A percentile compares a stretch with the other conserved stretches of the same genome.
These are phyloP conservation scores for Hypomontagnella monticulosa DNA, from an alignment of 495 filamentous ascomycete species.

Conservation along the genomic window DNA sequence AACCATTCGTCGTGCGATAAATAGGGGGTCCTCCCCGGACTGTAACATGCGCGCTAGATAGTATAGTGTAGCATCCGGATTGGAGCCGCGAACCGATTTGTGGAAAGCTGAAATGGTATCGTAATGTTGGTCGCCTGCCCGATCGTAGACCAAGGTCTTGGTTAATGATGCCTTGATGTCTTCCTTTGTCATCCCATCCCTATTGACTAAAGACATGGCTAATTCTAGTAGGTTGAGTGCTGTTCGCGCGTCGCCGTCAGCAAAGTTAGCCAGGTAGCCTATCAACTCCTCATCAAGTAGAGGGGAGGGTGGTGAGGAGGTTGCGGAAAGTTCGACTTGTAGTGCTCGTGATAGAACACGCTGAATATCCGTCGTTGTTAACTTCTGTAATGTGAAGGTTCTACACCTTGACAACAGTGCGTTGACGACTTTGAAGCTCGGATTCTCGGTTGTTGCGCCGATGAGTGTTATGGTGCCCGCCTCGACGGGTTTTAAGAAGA, in stretches of 20 bases:
- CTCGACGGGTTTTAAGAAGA: conserved; percentile 93
- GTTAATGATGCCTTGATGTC: conserved; percentile 82
- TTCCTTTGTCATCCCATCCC: conserved; percentile 62
- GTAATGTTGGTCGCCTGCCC: conserved; percentile 94
- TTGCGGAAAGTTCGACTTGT: conserved; percentile 58
- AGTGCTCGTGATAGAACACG: conserved; percentile 80
- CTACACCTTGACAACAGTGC: conserved; percentile 89
- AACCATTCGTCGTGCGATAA: conserved; percentile 89
- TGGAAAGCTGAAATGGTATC: conserved; percentile 97
- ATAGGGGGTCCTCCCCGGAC: conserved; percentile 92
- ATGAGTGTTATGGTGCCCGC: conserved; percentile 90
- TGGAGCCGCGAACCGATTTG: conserved; percentile 88
- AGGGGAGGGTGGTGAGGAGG: conserved; percentile 51
- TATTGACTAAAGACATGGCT: conserved; percentile 65
- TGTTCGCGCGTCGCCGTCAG: conserved; percentile 91
- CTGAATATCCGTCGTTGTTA: conserved; percentile 74
- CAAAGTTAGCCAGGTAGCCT: conserved; percentile 81
- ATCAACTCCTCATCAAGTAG: conserved; percentile 83
- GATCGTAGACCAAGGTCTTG: conserved; percentile 92
- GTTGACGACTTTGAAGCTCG: conserved; percentile 90
- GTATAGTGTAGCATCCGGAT: conserved; percentile 88
- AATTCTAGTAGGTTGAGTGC: conserved; percentile 93
- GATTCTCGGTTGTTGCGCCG: conserved; percentile 96
- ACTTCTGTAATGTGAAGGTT: conserved; percentile 83
- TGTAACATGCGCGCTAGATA: conserved; percentile 97